Evolutionary conservation across 805 yeast species (phyloP), one percentile per base, ranked within the genome.

Genomic region (Schizosaccharomyces octosporus): DNA sequence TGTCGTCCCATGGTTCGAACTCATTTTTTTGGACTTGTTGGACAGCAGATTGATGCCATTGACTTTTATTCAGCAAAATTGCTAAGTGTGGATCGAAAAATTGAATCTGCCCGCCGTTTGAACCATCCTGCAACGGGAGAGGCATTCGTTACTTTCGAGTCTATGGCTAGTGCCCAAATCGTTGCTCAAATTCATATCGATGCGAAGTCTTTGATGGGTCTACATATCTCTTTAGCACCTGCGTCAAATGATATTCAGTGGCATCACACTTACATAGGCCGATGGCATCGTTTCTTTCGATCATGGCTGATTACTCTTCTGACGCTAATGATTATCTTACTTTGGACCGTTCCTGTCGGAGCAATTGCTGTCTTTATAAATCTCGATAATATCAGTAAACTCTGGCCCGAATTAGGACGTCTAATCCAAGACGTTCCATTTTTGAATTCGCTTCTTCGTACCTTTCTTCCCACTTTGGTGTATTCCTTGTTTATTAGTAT

Each of bases 181-280:
- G 83, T 93, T 36, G 96, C 97, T 0, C 98, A 93, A 70, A 93
- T 97, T 0, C 89, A 90, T 0, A 71, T 93, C 63, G 96, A 89
- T 69, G 97, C 97, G 0, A 79, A 85, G 62, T 87, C 93, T 6
- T 83, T 85, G 36, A 51, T 51, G 68, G 85, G 82, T 63, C 74
- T 93, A 61, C 85, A 89, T 43, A 85, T 95, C 3, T 75, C 79
- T 51, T 73, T 88, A 62, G 97, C 97, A 0, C 97, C 97, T 0
- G 95, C 97, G 1, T 97, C 97, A 3, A 90, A 85, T 67, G 98
- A 90, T 69, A 84, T 90, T 29, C 82, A 87, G 51, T 90, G 98
- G 98, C 85, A 82, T 62, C 87, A 89, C 68, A 79, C 87, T 43
- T 89, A 94, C 66, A 73, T 89, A 67, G 81, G 94, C 0, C 76